phyloP scores from a whole-genome alignment of 257 asterid species.

The Euphrasia confusa region DNA sequence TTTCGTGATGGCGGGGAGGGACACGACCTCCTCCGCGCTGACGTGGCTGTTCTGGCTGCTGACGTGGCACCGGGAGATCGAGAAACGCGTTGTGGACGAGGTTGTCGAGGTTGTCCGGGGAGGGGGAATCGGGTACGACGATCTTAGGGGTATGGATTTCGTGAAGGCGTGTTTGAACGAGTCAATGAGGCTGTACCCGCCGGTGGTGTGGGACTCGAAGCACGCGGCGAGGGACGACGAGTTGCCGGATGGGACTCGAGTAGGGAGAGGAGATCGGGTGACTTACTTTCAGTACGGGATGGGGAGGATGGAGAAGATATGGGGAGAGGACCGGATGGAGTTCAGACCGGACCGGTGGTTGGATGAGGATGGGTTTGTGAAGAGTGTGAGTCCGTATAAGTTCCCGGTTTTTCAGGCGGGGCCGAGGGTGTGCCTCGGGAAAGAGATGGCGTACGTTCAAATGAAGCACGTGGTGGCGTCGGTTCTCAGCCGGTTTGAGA shows the following conservation, averaged over 20 bases:
- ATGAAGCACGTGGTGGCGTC: slow-evolving; percentile 70
- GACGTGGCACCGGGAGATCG: slow-evolving; percentile 31
- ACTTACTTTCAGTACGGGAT: slow-evolving; percentile 82
- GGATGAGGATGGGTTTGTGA: slow-evolving; percentile 28
- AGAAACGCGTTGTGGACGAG: slow-evolving; percentile 34
- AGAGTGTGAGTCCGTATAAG: slow-evolving; percentile 43
- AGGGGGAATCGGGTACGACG: slow-evolving; percentile 19
- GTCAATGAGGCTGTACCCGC: slow-evolving; percentile 82
- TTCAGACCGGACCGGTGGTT: slow-evolving; percentile 71
- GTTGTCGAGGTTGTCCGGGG: slow-evolving; percentile 1
- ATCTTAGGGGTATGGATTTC: slow-evolving; percentile 44
- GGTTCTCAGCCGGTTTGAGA: slow-evolving; percentile 43
- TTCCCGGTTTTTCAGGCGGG: slow-evolving; percentile 88
- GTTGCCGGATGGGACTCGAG: slow-evolving; percentile 69
- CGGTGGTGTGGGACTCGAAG: slow-evolving; percentile 94
- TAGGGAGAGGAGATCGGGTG: slow-evolving; percentile 53
- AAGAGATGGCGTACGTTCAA: slow-evolving; percentile 76
- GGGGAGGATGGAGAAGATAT: slow-evolving; percentile 74
- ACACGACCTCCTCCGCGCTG: slow-evolving; percentile 62
- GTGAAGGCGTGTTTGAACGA: slow-evolving; percentile 63
- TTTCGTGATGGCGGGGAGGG: slow-evolving; percentile 57
- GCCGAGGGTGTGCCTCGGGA: slow-evolving; percentile 76
- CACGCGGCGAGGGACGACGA: slow-evolving; percentile 58
- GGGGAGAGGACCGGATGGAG: slow-evolving; percentile 67
- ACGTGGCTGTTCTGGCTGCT: slow-evolving; percentile 63